These are phyloP conservation scores for Acanthamoeba polyphaga DNA, from an alignment of 208 protist species.

Conservation along the genomic window DNA sequence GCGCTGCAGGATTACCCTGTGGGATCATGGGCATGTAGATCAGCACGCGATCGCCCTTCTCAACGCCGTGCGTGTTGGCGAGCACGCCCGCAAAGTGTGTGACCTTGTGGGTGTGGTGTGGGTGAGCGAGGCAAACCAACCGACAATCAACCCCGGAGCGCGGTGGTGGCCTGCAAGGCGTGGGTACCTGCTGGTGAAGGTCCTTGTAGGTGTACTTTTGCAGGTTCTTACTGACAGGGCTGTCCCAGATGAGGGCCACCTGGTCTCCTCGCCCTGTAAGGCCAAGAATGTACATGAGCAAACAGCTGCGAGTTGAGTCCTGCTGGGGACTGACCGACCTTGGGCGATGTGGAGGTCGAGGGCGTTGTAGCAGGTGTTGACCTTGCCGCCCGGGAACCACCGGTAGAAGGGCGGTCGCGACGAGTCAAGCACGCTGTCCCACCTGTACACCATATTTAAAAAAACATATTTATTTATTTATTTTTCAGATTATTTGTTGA, in stretches of 20 bases:
- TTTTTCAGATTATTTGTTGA: background rate
- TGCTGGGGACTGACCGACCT: background rate
- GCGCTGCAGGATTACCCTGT: background rate
- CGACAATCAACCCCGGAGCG: background rate
- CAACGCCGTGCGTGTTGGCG: conserved; percentile 28
- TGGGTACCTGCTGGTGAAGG: background rate
- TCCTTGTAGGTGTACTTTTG: conserved; percentile 58
- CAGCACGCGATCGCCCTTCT: conserved; percentile 69
- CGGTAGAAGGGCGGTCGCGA: conserved; percentile 9
- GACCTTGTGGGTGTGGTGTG: too few species aligned
- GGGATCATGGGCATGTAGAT: conserved; percentile 80
- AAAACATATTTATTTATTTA: background rate
- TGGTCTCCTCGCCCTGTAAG: background rate
- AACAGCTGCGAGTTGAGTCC: background rate
- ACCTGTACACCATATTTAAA: background rate
- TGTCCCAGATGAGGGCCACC: conserved; percentile 55
- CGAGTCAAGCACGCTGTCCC: conserved; percentile 26
- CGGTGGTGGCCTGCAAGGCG: background rate
- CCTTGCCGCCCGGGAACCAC: conserved; percentile 16
- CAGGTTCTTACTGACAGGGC: conserved; percentile 14
- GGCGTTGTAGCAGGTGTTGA: conserved; percentile 81
- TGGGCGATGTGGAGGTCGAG: conserved; percentile 70
- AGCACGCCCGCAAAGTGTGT: conserved; percentile 21
- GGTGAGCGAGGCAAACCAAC: background rate
- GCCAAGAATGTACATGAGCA: background rate